These are phyloP conservation scores for Leucogyrophana mollusca DNA, from an alignment of 768 basidiomycete genomes.

Conservation along the genomic window DNA sequence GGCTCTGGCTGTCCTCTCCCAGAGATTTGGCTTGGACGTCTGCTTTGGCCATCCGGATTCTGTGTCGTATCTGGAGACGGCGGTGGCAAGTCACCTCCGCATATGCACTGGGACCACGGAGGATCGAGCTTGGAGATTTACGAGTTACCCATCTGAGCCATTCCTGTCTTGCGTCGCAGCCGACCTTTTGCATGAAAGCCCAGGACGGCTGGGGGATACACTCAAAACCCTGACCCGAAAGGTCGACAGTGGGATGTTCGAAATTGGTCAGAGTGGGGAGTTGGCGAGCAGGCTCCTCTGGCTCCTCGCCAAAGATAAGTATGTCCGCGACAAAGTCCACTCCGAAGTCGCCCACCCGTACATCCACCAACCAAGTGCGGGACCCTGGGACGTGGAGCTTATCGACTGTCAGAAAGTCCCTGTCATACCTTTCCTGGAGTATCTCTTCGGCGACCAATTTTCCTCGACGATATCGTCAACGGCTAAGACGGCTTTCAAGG, in stretches of 20 bases:
- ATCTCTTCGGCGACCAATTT: slow-evolving; percentile 6
- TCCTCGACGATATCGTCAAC: too few species aligned
- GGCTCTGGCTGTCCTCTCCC: slow-evolving; percentile 7
- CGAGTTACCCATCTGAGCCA: slow-evolving; percentile 16
- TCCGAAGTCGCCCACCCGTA: too few species aligned
- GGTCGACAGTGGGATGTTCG: slow-evolving; percentile 8
- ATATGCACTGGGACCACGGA: slow-evolving; percentile 7
- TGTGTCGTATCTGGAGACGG: slow-evolving; percentile 1
- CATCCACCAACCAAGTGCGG: too few species aligned
- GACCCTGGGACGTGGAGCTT: slow-evolving; percentile 4
- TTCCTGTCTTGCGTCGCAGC: slow-evolving; percentile 12
- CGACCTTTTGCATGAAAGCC: background rate
- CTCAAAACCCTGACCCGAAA: background rate
- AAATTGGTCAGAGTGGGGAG: slow-evolving; percentile 7
- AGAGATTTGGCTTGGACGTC: slow-evolving; percentile 7
- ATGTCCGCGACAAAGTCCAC: slow-evolving; percentile 1
- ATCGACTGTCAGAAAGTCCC: slow-evolving; percentile 12
- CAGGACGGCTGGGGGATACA: background rate
- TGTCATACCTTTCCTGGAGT: slow-evolving; percentile 11
- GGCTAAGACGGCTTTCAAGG: slow-evolving; percentile 4
- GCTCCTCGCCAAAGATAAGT: slow-evolving; percentile 9
- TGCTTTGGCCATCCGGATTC: background rate
- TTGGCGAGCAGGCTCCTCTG: slow-evolving; percentile 8
- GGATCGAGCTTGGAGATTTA: slow-evolving; percentile 11
- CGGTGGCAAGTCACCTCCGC: slow-evolving; percentile 13